Percentiles rank a stretch among this genome's conserved stretches.
phyloP scores from a whole-genome alignment of 2,329 filamentous ascomycete species.

The Epichloe festucae region DNA sequence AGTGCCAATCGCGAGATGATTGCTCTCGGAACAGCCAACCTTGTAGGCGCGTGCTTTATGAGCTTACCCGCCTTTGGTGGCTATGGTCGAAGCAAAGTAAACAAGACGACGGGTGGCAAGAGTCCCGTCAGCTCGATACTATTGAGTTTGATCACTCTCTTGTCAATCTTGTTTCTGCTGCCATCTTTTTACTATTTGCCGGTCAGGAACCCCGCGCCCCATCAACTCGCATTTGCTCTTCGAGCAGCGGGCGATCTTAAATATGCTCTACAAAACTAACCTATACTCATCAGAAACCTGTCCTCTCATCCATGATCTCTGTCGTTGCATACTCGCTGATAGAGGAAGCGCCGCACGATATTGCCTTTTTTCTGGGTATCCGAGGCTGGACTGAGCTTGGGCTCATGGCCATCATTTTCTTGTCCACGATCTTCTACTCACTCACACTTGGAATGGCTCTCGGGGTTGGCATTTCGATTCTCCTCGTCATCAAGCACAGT shows the following conservation, averaged over 20 bases:
- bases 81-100: constrained; percentile 92
- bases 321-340: constrained; percentile 91
- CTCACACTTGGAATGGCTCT: constrained; percentile 87
- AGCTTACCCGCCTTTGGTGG: constrained; percentile 88
- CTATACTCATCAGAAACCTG: constrained; percentile 59
- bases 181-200: constrained; percentile 93
- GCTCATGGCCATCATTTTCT: constrained; percentile 82
- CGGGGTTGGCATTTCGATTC: constrained; percentile 78
- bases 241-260: not conserved
- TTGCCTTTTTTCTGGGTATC: constrained; percentile 84
- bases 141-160: constrained; percentile 66
- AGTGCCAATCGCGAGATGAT: constrained; percentile 91
- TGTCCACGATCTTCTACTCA: constrained; percentile 89
- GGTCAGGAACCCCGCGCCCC: constrained; percentile 32
- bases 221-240: not conserved
- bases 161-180: constrained; percentile 69
- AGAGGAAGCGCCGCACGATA: constrained; percentile 88
- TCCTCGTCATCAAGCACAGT: constrained; percentile 80
- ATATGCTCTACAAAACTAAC: not conserved
- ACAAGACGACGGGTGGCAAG: constrained; percentile 78
- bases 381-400: constrained; percentile 74
- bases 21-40: constrained; percentile 77
- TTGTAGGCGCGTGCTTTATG: constrained; percentile 87
- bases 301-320: constrained; percentile 85
- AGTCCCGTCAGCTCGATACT: constrained; percentile 91